Conservation (phyloP, 768 basidiomycete genomes). For the Russula earlei region DNA sequence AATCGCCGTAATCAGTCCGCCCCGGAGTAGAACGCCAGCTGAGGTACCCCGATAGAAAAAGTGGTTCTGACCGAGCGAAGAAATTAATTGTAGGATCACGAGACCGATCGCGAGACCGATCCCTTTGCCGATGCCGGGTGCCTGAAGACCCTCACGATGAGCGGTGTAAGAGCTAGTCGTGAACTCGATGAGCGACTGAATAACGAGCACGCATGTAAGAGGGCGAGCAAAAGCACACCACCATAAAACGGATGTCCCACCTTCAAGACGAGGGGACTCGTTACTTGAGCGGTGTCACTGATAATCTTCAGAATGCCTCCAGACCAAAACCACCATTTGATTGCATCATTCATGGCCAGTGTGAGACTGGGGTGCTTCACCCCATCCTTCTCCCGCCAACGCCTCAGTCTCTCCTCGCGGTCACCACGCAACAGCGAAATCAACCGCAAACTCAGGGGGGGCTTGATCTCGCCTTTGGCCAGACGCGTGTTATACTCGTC, state of each 20-base stretch:
- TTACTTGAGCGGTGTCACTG: constrained; percentile 65
- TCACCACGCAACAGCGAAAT: constrained; percentile 55
- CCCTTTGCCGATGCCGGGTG: constrained; percentile 44
- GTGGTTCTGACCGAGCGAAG: constrained; percentile 65
- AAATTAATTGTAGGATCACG: constrained; percentile 53
- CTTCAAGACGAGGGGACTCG: constrained; percentile 71
- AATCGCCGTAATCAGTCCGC: constrained; percentile 80
- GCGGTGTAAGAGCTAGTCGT: constrained; percentile 47
- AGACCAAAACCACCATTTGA: constrained; percentile 74
- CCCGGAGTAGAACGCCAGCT: constrained; percentile 72
- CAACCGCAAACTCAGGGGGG: constrained; percentile 38
- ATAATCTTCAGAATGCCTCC: constrained; percentile 49
- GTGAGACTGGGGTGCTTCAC: constrained; percentile 52
- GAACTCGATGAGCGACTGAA: constrained; percentile 62
- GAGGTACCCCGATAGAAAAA: constrained; percentile 73
- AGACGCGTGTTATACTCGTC: constrained; percentile 64
- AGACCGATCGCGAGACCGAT: constrained; percentile 70
- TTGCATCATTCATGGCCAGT: constrained; percentile 65
- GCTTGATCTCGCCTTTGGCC: constrained; percentile 51
- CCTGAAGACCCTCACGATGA: constrained; percentile 20
- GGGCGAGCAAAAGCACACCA: not conserved
- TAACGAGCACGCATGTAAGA: not conserved
- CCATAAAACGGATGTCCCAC: constrained; percentile 29
- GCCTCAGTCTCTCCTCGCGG: constrained; percentile 44
- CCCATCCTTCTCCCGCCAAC: constrained; percentile 57